Conservation (phyloP, 352 stramenopile species). For the Globisporangium nunn region DNA sequence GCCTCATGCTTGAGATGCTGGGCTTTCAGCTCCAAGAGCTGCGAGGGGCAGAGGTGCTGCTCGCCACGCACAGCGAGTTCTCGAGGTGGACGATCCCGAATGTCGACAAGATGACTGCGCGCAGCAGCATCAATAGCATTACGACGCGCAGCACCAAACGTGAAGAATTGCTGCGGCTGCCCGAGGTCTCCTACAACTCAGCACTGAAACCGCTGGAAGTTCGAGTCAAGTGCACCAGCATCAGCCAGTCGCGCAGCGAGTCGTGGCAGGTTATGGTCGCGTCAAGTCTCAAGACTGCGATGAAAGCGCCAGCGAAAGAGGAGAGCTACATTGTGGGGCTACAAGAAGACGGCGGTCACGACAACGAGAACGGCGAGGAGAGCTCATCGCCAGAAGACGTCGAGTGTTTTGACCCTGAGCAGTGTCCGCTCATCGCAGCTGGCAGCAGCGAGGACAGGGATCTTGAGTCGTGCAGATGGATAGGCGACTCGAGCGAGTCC, state of each 20-base stretch:
- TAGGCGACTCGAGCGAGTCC: conserved; percentile 4
- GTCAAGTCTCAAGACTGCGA: conserved; percentile 19
- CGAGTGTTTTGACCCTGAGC: not conserved
- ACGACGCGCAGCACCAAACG: too few relatives aligned
- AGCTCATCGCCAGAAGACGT: not conserved
- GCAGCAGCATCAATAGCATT: not conserved
- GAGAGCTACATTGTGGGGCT: conserved; percentile 3
- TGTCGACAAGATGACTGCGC: not conserved
- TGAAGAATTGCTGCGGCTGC: conserved; percentile 18
- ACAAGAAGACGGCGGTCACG: not conserved
- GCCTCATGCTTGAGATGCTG: conserved; percentile 2
- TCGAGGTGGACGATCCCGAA: not conserved
- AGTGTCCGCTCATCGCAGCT: not conserved
- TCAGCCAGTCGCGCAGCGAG: conserved; percentile 4
- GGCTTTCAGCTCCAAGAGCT: conserved; percentile 4
- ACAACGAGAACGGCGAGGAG: not conserved
- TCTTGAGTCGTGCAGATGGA: conserved; percentile 8
- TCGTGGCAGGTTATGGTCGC: conserved; percentile 33
- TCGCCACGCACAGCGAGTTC: conserved; percentile 6
- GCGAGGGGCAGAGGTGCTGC: not conserved
- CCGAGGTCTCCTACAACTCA: conserved; percentile 26
- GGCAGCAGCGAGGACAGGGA: conserved; percentile 2
- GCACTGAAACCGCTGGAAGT: conserved; percentile 48
- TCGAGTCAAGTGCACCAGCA: conserved; percentile 27
- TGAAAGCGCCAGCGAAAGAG: conserved; percentile 7